A percentile compares a stretch with the other conserved stretches of the same genome.
phyloP scores from a whole-genome alignment of 305 asterid genomes.

The Rubia balearica region DNA sequence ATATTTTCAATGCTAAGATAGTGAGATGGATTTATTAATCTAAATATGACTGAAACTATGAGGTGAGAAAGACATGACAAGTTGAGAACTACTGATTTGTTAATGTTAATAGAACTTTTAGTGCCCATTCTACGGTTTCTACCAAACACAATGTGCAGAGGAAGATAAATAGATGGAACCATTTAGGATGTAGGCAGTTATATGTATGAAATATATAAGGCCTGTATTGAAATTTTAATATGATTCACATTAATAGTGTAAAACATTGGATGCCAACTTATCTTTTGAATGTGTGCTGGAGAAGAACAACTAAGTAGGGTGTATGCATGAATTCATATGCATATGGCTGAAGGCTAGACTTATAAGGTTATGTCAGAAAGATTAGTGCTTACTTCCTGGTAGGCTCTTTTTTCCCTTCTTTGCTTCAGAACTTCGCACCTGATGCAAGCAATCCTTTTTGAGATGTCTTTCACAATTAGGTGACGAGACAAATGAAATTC shows the following conservation, averaged over 20 bases:
- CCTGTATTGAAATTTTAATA: neutral
- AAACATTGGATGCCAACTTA: neutral
- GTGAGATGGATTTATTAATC: neutral
- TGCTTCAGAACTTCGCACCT: too few species aligned
- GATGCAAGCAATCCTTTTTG: too few species aligned
- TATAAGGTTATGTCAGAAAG: too few species aligned
- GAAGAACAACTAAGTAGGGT: too few species aligned
- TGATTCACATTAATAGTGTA: neutral
- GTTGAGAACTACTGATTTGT: neutral
- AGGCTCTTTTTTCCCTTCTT: too few species aligned
- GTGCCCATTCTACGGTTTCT: neutral
- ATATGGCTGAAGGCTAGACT: too few species aligned
- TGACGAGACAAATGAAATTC: too few species aligned
- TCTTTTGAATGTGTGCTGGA: too few species aligned
- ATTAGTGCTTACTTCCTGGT: too few species aligned
- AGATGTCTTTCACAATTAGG: too few species aligned
- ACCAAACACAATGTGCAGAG: neutral
- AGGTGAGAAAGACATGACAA: neutral
- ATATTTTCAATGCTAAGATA: neutral
- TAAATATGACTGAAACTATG: neutral
- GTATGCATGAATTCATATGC: too few species aligned
- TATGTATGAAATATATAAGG: neutral
- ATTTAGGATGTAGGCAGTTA: too few species aligned
- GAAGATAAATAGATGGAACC: neutral
- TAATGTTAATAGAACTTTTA: neutral